These are phyloP conservation scores for Solanum corneliomulleri DNA, from an alignment of 257 asterid species.

Conservation along the genomic window DNA sequence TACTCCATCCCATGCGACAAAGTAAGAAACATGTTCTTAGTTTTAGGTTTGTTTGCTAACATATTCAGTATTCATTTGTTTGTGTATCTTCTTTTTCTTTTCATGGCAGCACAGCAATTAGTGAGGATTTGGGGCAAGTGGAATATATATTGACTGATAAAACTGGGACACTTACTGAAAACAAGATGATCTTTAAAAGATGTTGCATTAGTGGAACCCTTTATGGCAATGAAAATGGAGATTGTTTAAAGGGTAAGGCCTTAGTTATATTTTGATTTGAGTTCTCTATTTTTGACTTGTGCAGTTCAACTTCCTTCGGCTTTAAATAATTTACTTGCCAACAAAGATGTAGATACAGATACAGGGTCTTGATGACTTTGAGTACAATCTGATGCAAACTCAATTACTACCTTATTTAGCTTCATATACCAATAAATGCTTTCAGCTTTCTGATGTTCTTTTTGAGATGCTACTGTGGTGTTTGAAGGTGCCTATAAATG, in stretches of 20 bases:
- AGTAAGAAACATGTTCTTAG: slow-evolving; percentile 43
- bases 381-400: not conserved
- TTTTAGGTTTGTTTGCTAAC: slow-evolving; percentile 1
- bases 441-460: not conserved
- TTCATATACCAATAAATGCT: not conserved
- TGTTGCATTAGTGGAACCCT: slow-evolving; percentile 78
- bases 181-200: slow-evolving; percentile 87
- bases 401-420: not conserved
- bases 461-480: not conserved
- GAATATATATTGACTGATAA: slow-evolving; percentile 97
- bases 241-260: slow-evolving; percentile 65
- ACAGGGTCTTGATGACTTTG: not conserved
- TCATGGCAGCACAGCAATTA: slow-evolving; percentile 91
- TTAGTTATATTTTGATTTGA: not conserved
- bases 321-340: not conserved
- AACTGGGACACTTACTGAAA: slow-evolving; percentile 98
- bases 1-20: slow-evolving; percentile 67
- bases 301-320: not conserved
- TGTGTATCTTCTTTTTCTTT: slow-evolving; percentile 18
- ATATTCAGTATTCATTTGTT: not conserved
- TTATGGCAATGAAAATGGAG: slow-evolving; percentile 80
- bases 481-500: not conserved
- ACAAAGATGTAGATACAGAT: not conserved
- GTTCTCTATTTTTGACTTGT: not conserved
- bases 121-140: slow-evolving; percentile 99